These are phyloP conservation scores for Lophiotrema nucula DNA, from an alignment of 495 filamentous ascomycete species.

Conservation along the genomic window DNA sequence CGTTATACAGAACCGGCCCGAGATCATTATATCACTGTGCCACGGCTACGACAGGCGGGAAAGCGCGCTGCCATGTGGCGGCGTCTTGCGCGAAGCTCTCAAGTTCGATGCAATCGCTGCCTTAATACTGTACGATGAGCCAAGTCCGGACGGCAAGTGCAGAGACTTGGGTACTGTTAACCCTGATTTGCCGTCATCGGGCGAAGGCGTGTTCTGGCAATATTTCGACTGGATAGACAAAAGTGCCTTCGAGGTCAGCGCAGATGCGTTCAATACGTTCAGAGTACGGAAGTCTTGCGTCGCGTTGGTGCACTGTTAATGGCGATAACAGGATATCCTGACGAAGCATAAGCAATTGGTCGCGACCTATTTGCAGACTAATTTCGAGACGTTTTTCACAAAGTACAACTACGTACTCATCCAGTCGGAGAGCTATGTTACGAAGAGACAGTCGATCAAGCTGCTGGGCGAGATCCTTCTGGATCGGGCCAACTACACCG, in stretches of 20 bases:
- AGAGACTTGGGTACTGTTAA: conserved; percentile 64
- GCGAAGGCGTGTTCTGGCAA: conserved; percentile 88
- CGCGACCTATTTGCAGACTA: conserved; percentile 76
- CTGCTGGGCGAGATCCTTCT: conserved; percentile 91
- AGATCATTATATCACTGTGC: conserved; percentile 84
- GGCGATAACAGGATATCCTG: conserved; percentile 68
- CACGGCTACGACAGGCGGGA: conserved; percentile 85
- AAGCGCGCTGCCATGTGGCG: conserved; percentile 89
- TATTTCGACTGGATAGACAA: conserved; percentile 98
- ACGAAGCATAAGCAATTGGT: conserved; percentile 92
- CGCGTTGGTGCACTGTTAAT: background rate
- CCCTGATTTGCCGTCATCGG: conserved; percentile 62
- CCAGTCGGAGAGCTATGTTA: conserved; percentile 92
- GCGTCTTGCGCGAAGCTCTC: conserved; percentile 84
- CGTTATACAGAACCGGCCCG: conserved; percentile 77
- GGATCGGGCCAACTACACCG: conserved; percentile 92
- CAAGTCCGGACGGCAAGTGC: conserved; percentile 54
- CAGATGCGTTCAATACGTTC: conserved; percentile 97
- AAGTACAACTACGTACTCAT: conserved; percentile 87
- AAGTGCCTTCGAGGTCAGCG: conserved; percentile 91
- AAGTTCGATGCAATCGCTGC: conserved; percentile 87
- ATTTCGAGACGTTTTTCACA: conserved; percentile 87
- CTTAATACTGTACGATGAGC: conserved; percentile 89
- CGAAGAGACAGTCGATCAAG: conserved; percentile 97
- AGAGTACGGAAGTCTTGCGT: conserved; percentile 56